Evolutionary conservation across 2,329 filamentous ascomycete genomes (phyloP).

Genomic region (Helicocarpus griseus): DNA sequence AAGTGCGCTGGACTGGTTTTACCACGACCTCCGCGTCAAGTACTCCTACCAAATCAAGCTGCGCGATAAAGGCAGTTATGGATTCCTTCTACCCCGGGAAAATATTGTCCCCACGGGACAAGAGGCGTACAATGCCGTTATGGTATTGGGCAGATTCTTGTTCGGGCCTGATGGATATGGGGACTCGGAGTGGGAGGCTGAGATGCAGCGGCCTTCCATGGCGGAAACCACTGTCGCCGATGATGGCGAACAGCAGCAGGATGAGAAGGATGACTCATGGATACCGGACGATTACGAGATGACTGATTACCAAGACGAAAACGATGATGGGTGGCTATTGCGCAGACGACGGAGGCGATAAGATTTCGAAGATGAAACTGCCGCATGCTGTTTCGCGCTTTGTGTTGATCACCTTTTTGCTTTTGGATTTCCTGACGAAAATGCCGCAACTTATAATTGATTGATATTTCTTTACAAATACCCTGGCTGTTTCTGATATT

Average conservation of each 20-base stretch:
- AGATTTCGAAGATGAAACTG: no score
- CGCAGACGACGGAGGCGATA: not conserved
- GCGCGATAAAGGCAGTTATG: constrained; percentile 85
- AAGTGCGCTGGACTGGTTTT: constrained; percentile 90
- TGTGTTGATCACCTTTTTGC: not conserved
- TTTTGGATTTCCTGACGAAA: not conserved
- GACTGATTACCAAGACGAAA: not conserved
- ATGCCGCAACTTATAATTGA: no score
- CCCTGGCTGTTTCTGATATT: not conserved
- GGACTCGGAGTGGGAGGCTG: constrained; percentile 8
- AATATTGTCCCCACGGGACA: constrained; percentile 83
- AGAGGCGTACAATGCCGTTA: constrained; percentile 72
- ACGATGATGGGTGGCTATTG: not conserved
- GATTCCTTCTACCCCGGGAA: constrained; percentile 77
- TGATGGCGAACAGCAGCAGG: not conserved
- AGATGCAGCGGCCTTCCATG: constrained; percentile 5
- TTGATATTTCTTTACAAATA: not conserved
- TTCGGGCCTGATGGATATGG: constrained; percentile 4
- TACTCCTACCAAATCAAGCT: constrained; percentile 92
- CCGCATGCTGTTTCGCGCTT: not conserved
- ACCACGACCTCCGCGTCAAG: constrained; percentile 69
- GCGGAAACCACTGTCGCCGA: not conserved
- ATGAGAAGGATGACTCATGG: not conserved
- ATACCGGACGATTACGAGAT: not conserved
- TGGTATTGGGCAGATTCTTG: constrained; percentile 69